phyloP scores from a whole-genome alignment of 1,139 yeast species.

The Sugiyamaella xylanicola region DNA sequence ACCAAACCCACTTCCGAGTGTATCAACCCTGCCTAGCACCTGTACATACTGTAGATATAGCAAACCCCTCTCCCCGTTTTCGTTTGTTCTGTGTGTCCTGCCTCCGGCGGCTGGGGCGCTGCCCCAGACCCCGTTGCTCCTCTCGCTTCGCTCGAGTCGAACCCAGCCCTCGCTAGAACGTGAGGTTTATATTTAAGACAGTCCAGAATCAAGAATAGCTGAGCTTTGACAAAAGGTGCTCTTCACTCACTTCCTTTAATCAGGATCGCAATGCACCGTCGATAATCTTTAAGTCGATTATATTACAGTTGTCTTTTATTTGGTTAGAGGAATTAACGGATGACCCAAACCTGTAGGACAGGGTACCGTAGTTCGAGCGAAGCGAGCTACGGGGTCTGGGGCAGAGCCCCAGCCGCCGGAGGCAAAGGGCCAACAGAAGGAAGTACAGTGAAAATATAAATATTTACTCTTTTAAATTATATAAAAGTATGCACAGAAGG shows the following conservation, averaged over 20 bases:
- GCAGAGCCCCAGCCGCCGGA: constrained; percentile 2
- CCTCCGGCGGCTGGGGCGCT: constrained; percentile 13
- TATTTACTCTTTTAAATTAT: constrained; percentile 10
- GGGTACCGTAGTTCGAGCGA: neutral
- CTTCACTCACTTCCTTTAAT: no score
- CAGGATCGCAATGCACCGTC: no score
- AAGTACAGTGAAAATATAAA: constrained; percentile 3
- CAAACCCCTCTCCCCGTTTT: neutral
- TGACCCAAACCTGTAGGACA: no score
- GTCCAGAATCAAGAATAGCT: no score
- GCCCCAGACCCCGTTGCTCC: constrained; percentile 9
- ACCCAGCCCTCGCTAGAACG: no score
- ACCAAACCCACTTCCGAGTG: constrained; percentile 37
- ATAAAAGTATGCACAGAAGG: constrained; percentile 14
- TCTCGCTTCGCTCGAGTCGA: neutral
- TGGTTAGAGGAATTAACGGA: no score
- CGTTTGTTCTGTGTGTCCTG: neutral
- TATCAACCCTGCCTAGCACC: constrained; percentile 3
- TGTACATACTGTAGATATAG: constrained; percentile 5
- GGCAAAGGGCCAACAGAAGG: neutral
- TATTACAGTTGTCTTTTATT: no score
- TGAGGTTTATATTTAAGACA: no score
- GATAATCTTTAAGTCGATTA: no score
- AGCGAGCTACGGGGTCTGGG: neutral
- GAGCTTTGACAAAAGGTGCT: no score